Evolutionary conservation across 139 green algal species (phyloP).

Genomic region (Picocystis salinarum): DNA sequence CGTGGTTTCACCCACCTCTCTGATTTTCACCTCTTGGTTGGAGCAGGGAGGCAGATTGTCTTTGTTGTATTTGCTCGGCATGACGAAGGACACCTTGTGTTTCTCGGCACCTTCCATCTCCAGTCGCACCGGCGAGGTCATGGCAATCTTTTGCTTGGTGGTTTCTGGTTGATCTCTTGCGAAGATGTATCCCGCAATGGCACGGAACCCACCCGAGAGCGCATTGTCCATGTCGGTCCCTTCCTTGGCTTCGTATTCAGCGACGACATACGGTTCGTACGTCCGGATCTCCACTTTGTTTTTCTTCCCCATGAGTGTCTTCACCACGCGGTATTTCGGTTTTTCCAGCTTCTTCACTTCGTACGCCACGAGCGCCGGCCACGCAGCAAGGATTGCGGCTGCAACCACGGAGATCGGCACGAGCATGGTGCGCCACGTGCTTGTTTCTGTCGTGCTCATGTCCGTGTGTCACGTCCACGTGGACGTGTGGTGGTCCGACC

Average conservation of each 20-base stretch:
- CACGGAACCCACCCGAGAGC: conserved; percentile 17
- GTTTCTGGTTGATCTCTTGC: conserved; percentile 23
- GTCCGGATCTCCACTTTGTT: conserved; percentile 12
- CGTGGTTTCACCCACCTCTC: conserved; percentile 18
- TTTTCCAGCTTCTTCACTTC: conserved; percentile 18
- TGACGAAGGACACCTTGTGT: conserved; percentile 30
- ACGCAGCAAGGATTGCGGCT: conserved; percentile 9
- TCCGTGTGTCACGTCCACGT: too few species aligned
- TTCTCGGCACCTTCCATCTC: conserved; percentile 10
- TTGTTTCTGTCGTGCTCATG: too few species aligned
- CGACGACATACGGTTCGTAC: conserved; percentile 28
- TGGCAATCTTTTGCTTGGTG: conserved; percentile 10
- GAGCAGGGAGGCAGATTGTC: conserved; percentile 31
- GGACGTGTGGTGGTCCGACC: too few species aligned
- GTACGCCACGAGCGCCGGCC: conserved; percentile 13
- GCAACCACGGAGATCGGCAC: too few species aligned
- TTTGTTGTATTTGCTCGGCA: conserved; percentile 35
- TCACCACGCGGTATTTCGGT: conserved; percentile 23
- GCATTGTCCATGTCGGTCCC: conserved; percentile 13
- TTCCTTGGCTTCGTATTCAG: conserved; percentile 20
- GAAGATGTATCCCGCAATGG: conserved; percentile 41
- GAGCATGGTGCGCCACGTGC: too few species aligned
- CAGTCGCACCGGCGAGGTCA: conserved; percentile 28
- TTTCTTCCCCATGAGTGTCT: conserved; percentile 7
- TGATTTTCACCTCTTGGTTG: conserved; percentile 21